Percentiles rank a stretch among this genome's conserved stretches.
phyloP scores from a whole-genome alignment of 1,139 yeast species.

The Casaregolazyma lundiana region DNA sequence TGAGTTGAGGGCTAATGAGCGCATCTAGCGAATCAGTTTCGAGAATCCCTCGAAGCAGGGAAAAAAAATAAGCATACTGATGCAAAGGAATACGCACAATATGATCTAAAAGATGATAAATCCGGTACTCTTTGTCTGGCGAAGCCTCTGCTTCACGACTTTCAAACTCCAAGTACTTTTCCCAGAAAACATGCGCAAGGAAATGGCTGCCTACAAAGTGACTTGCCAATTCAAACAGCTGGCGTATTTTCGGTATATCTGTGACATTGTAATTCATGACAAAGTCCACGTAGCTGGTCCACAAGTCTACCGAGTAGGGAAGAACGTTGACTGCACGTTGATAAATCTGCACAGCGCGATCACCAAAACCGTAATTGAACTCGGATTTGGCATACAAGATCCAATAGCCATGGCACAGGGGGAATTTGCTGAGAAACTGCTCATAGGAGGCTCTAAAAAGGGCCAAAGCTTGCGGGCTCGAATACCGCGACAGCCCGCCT shows the following conservation, averaged over 20 bases:
- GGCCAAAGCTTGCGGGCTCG: constrained; percentile 39
- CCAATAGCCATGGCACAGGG: constrained; percentile 76
- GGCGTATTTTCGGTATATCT: constrained; percentile 19
- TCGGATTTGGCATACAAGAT: constrained; percentile 66
- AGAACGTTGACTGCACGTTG: constrained; percentile 49
- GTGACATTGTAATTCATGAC: constrained; percentile 36
- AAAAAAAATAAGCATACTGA: constrained; percentile 59
- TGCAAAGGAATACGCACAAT: constrained; percentile 70
- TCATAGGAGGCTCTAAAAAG: constrained; percentile 50
- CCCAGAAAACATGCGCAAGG: constrained; percentile 71
- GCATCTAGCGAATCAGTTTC: constrained; percentile 24
- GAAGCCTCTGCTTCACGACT: constrained; percentile 22
- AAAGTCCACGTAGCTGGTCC: constrained; percentile 65
- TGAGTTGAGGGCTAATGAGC: constrained; percentile 24
- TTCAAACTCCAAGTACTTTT: constrained; percentile 57
- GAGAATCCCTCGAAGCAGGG: constrained; percentile 26
- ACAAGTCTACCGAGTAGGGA: constrained; percentile 52
- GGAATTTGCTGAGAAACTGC: constrained; percentile 57
- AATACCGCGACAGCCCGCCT: constrained; percentile 43
- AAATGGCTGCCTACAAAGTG: constrained; percentile 65
- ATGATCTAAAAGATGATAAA: constrained; percentile 47
- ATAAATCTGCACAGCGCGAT: constrained; percentile 48
- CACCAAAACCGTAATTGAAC: constrained; percentile 54
- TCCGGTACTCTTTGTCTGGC: constrained; percentile 25
- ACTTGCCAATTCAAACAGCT: constrained; percentile 62